Evolutionary conservation across 768 basidiomycete species (phyloP).

Genomic region (Serendipita vermifera): DNA sequence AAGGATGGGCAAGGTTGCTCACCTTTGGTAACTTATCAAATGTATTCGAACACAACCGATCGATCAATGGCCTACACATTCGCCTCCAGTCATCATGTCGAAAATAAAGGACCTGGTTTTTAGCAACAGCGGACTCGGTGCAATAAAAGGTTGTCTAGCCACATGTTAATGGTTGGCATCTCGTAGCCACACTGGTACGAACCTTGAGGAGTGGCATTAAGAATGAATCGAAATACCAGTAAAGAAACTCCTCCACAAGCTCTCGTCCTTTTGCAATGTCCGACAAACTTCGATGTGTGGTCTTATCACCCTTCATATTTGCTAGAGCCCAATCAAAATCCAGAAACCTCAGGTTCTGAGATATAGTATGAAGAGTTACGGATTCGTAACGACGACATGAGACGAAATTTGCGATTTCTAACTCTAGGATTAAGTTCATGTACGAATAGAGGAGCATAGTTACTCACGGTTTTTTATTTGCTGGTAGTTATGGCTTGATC

Average conservation of each 20-base stretch:
- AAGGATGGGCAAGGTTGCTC: slow-evolving; percentile 13
- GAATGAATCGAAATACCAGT: slow-evolving; percentile 88
- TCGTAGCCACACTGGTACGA: slow-evolving; percentile 15
- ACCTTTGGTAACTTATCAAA: slow-evolving; percentile 64
- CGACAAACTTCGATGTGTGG: slow-evolving; percentile 33
- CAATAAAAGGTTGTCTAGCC: slow-evolving; percentile 81
- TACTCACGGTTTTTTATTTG: slow-evolving; percentile 43
- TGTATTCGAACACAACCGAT: slow-evolving; percentile 53
- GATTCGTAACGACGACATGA: slow-evolving; percentile 69
- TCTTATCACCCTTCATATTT: slow-evolving; percentile 23
- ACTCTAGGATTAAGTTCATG: neutral
- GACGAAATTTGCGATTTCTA: slow-evolving; percentile 69
- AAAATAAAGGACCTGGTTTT: slow-evolving; percentile 78
- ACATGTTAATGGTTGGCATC: neutral
- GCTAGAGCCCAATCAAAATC: slow-evolving; percentile 64
- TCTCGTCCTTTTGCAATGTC: slow-evolving; percentile 70
- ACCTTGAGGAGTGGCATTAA: slow-evolving; percentile 69
- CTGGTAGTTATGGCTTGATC: slow-evolving; percentile 50
- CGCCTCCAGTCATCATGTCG: slow-evolving; percentile 88
- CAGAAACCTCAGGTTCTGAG: slow-evolving; percentile 62
- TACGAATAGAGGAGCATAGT: neutral
- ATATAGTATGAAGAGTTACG: slow-evolving; percentile 54
- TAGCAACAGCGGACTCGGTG: slow-evolving; percentile 78
- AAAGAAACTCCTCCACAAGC: slow-evolving; percentile 76
- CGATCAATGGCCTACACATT: slow-evolving; percentile 69